Percentiles rank a stretch among this genome's conserved stretches.
Conservation (phyloP, 257 asterid genomes). For the Rehmannia glutinosa region DNA sequence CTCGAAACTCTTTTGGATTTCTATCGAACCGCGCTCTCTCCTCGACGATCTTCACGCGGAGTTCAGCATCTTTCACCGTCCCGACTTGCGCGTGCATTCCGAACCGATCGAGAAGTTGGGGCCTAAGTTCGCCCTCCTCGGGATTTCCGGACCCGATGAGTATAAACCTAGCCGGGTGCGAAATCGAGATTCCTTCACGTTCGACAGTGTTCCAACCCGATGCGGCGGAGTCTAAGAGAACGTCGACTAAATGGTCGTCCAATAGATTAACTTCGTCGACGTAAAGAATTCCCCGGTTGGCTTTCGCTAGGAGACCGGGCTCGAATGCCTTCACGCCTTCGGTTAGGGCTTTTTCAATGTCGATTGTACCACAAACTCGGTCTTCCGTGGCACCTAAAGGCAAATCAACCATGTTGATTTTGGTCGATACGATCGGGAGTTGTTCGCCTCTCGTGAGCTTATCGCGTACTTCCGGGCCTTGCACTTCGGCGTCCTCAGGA, state of each 20-base stretch:
- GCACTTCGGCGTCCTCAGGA: slow-evolving; percentile 79
- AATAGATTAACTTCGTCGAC: slow-evolving; percentile 87
- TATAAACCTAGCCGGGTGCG: slow-evolving; percentile 85
- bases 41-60: slow-evolving; percentile 88
- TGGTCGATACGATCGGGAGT: slow-evolving; percentile 43
- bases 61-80: slow-evolving; percentile 82
- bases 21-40: slow-evolving; percentile 79
- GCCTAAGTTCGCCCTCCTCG: slow-evolving; percentile 92
- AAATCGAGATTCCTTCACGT: slow-evolving; percentile 86
- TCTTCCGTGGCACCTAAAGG: slow-evolving; percentile 95
- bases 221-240: slow-evolving; percentile 84
- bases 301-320: slow-evolving; percentile 90
- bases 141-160: slow-evolving; percentile 91
- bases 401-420: slow-evolving; percentile 85
- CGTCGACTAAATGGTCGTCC: slow-evolving; percentile 91
- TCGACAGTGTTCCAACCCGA: slow-evolving; percentile 94
- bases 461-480: slow-evolving; percentile 73
- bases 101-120: slow-evolving; percentile 92
- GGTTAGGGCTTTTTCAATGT: slow-evolving; percentile 87
- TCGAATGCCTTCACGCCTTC: slow-evolving; percentile 95
- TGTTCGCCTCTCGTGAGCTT: slow-evolving; percentile 46
- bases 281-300: slow-evolving; percentile 79
- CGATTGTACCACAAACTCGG: slow-evolving; percentile 87
- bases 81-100: slow-evolving; percentile 98
- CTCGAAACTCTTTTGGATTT: slow-evolving; percentile 73